A percentile compares a stretch with the other conserved stretches of the same genome.
Evolutionary conservation across 2,329 filamentous ascomycete species (phyloP).

Genomic region (Diplodia scrobiculata): DNA sequence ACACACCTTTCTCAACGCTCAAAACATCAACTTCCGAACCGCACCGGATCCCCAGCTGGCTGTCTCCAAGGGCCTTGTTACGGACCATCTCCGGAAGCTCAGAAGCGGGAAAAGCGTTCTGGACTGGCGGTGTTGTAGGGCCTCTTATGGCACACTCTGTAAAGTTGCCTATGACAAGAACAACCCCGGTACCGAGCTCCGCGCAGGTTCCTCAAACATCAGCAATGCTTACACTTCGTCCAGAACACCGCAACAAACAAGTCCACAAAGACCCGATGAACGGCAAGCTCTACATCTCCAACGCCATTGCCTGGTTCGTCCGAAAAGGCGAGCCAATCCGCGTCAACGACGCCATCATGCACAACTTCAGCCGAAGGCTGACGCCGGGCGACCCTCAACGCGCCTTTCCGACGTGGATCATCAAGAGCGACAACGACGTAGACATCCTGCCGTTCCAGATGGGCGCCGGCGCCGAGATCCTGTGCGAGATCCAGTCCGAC

Average conservation of each 20-base stretch:
- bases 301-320: slow-evolving; percentile 46
- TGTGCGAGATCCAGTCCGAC: slow-evolving; percentile 45
- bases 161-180: slow-evolving; percentile 43
- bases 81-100: slow-evolving; percentile 55
- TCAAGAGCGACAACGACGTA: slow-evolving; percentile 38
- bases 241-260: slow-evolving; percentile 30
- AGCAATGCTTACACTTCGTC: slow-evolving; percentile 10
- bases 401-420: slow-evolving; percentile 41
- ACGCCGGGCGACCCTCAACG: slow-evolving; percentile 39
- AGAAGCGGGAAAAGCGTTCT: slow-evolving; percentile 50
- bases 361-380: slow-evolving; percentile 42
- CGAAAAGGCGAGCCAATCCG: slow-evolving; percentile 42
- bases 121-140: slow-evolving; percentile 44
- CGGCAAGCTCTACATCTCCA: slow-evolving; percentile 42
- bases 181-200: slow-evolving; percentile 37
- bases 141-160: slow-evolving; percentile 45
- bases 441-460: slow-evolving; percentile 38
- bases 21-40: slow-evolving; percentile 38
- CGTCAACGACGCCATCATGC: slow-evolving; percentile 40
- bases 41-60: slow-evolving; percentile 58
- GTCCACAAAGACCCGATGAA: slow-evolving; percentile 39
- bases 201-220: not conserved
- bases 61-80: slow-evolving; percentile 57
- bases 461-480: slow-evolving; percentile 37
- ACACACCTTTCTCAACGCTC: slow-evolving; percentile 35